Conservation (phyloP, 768 basidiomycete species). For the Sarcodon sp. region DNA sequence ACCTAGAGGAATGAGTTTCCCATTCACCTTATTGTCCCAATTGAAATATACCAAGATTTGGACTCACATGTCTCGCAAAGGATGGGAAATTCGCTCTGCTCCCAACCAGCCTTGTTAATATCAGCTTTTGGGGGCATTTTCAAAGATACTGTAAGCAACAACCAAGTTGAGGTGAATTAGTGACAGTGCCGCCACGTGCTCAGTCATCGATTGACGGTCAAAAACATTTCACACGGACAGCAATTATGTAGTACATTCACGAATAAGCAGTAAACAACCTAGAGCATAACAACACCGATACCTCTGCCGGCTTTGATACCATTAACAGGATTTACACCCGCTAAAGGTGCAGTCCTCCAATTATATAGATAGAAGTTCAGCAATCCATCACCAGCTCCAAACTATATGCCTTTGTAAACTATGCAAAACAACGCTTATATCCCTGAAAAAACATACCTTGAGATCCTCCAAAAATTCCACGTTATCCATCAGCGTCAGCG, state of each 20-base stretch:
- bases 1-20: slow-evolving; percentile 27
- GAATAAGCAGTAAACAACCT: slow-evolving; percentile 3
- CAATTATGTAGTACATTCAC: too few species aligned
- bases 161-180: too few species aligned
- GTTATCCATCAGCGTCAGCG: slow-evolving; percentile 93
- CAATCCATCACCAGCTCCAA: slow-evolving; percentile 85
- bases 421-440: neutral
- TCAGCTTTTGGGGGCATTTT: slow-evolving; percentile 74
- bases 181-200: too few species aligned
- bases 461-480: slow-evolving; percentile 67
- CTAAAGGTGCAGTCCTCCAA: slow-evolving; percentile 75
- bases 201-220: too few species aligned
- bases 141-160: neutral
- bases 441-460: slow-evolving; percentile 39
- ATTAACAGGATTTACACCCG: slow-evolving; percentile 49
- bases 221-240: too few species aligned
- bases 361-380: slow-evolving; percentile 93
- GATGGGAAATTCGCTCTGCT: slow-evolving; percentile 87
- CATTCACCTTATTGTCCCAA: neutral
- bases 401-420: slow-evolving; percentile 33
- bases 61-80: slow-evolving; percentile 83
- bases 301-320: slow-evolving; percentile 56
- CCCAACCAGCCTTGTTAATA: slow-evolving; percentile 91
- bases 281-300: slow-evolving; percentile 92
- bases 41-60: slow-evolving; percentile 1